A percentile compares a stretch with the other conserved stretches of the same genome.
phyloP scores from a whole-genome alignment of 23 red algal genomes.

The Gracilariopsis chorda region DNA sequence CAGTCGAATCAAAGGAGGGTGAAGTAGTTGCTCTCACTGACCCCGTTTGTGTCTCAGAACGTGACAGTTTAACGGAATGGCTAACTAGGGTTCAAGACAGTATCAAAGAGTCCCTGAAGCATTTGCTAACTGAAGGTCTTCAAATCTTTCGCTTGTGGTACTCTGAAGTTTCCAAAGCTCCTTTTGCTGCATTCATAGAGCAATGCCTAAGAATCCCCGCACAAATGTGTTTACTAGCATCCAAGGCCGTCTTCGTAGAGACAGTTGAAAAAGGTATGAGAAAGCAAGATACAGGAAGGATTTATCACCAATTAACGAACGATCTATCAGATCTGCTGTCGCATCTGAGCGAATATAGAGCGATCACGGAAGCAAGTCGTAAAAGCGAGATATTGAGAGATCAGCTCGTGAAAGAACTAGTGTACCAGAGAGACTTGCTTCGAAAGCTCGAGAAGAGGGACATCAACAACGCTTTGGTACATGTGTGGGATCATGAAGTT shows the following conservation, averaged over 20 bases:
- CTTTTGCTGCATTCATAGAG: neutral
- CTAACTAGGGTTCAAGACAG: neutral
- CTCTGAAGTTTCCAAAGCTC: neutral
- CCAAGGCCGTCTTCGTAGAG: constrained; percentile 25
- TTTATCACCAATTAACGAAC: neutral
- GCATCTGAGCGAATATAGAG: neutral
- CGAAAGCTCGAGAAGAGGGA: neutral
- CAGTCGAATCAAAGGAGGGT: constrained; percentile 31
- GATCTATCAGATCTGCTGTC: neutral
- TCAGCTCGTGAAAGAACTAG: constrained; percentile 68
- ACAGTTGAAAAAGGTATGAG: neutral
- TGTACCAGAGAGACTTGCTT: constrained; percentile 56
- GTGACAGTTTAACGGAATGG: neutral
- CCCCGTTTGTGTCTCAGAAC: constrained; percentile 14
- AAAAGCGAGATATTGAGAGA: constrained; percentile 8
- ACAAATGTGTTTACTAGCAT: constrained; percentile 34
- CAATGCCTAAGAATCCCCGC: constrained; percentile 1
- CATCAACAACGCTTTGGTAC: neutral
- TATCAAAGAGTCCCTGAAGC: neutral
- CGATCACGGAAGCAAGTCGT: neutral
- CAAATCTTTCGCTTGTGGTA: neutral
- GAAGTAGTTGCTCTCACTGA: constrained; percentile 18
- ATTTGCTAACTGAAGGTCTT: neutral
- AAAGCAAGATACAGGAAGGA: neutral
- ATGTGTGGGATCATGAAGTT: constrained; percentile 32